phyloP scores from a whole-genome alignment of 2,329 filamentous ascomycete species.

The Stylonectria norvegica region DNA sequence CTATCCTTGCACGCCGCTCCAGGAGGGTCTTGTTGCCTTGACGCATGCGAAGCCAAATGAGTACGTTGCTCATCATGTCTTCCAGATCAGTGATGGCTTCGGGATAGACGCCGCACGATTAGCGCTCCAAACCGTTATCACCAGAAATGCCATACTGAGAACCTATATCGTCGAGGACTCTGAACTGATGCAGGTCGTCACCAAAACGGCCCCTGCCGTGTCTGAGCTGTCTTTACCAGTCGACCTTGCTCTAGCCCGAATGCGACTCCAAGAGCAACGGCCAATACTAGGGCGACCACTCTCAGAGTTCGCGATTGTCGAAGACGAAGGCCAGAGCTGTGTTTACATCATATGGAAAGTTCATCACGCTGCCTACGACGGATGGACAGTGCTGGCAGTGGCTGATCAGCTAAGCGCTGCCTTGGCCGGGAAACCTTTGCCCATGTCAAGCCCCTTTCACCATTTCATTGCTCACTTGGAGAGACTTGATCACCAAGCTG shows the following conservation, averaged over 20 bases:
- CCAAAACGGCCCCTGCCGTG: too few relatives aligned
- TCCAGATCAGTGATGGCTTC: too few relatives aligned
- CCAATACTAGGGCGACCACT: conserved; percentile 39
- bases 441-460: background rate
- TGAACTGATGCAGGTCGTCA: too few relatives aligned
- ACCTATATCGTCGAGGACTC: too few relatives aligned
- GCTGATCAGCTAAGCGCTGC: background rate
- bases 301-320: conserved; percentile 38
- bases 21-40: conserved; percentile 32
- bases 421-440: background rate
- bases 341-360: conserved; percentile 44
- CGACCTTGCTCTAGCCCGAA: too few relatives aligned
- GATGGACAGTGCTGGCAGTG: background rate
- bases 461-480: background rate
- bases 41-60: conserved; percentile 24
- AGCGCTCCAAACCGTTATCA: too few relatives aligned
- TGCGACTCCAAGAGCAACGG: too few relatives aligned
- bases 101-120: too few relatives aligned
- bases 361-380: conserved; percentile 51
- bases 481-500: background rate
- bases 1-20: conserved; percentile 36
- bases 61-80: conserved; percentile 21
- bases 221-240: too few relatives aligned
- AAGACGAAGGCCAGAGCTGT: conserved; percentile 30
- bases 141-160: too few relatives aligned